Conservation (phyloP, 257 asterid genomes). For the Solanum etuberosum region DNA sequence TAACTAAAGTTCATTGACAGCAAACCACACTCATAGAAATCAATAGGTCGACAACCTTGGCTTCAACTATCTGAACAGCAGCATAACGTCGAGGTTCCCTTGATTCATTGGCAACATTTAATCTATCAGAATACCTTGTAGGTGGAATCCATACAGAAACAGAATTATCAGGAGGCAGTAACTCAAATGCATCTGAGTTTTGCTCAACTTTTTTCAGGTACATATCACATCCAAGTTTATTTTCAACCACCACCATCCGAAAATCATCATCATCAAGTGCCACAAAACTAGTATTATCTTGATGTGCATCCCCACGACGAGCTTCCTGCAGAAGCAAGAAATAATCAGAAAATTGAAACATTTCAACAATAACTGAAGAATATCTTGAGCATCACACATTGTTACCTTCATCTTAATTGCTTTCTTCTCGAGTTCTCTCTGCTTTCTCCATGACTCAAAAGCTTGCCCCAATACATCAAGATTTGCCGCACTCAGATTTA, state of each 20-base stretch:
- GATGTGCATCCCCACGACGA: slow-evolving; percentile 35
- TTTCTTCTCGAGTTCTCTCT: slow-evolving; percentile 85
- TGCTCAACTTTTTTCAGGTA: slow-evolving; percentile 55
- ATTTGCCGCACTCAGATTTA: slow-evolving; percentile 84
- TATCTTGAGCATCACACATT: background rate
- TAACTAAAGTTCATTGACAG: background rate
- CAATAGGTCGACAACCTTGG: slow-evolving; percentile 45
- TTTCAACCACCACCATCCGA: slow-evolving; percentile 73
- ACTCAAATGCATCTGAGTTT: slow-evolving; percentile 32
- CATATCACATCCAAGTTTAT: slow-evolving; percentile 90
- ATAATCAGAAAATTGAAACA: slow-evolving; percentile 7
- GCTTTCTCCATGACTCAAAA: slow-evolving; percentile 80
- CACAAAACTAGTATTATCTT: slow-evolving; percentile 35
- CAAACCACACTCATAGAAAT: background rate
- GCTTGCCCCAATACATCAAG: slow-evolving; percentile 66
- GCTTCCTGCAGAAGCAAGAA: slow-evolving; percentile 50
- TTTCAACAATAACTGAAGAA: slow-evolving; percentile 34
- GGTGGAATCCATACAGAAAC: slow-evolving; percentile 75
- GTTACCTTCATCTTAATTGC: slow-evolving; percentile 22
- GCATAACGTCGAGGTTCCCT: slow-evolving; percentile 82
- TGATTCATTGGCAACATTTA: slow-evolving; percentile 76
- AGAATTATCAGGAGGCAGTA: slow-evolving; percentile 43
- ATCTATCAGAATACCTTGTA: slow-evolving; percentile 87
- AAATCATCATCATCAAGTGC: slow-evolving; percentile 90
- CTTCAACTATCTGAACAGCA: slow-evolving; percentile 76